Conservation (phyloP, 371 early-diverging fungal species). For the Rhizopus microsporus region DNA sequence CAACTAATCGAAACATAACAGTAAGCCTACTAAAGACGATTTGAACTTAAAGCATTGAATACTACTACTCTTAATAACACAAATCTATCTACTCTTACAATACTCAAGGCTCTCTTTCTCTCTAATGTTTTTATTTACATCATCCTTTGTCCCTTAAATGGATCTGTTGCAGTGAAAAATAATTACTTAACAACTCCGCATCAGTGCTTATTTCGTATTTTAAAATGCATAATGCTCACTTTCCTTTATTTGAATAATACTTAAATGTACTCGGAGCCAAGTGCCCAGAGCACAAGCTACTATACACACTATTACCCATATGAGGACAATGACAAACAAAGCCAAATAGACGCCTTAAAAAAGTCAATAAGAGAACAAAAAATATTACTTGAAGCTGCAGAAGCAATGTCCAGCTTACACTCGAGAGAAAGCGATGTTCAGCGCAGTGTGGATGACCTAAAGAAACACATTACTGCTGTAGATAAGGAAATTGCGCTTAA, state of each 20-base stretch:
- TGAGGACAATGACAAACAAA: not conserved
- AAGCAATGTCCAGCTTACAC: not conserved
- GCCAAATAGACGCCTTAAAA: constrained; percentile 6
- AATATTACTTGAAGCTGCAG: constrained; percentile 14
- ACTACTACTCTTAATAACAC: too few relatives aligned
- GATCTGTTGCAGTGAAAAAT: not conserved
- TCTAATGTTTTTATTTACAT: not conserved
- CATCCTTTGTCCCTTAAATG: not conserved
- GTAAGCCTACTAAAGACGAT: too few relatives aligned
- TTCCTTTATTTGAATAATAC: not conserved
- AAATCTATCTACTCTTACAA: too few relatives aligned
- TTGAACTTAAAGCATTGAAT: too few relatives aligned
- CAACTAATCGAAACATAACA: too few relatives aligned
- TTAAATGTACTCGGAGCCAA: not conserved
- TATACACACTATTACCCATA: not conserved
- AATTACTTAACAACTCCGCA: not conserved
- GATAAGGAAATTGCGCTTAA: constrained; percentile 22
- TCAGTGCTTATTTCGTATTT: constrained; percentile 1
- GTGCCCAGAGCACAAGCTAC: not conserved
- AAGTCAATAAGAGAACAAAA: constrained; percentile 30
- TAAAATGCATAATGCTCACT: constrained; percentile 1
- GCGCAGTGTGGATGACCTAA: constrained; percentile 24
- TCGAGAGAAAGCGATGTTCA: not conserved
- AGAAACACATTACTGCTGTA: constrained; percentile 28
- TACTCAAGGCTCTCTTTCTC: too few relatives aligned